Percentiles rank a stretch among this genome's conserved stretches.
phyloP scores from a whole-genome alignment of 129 eudicot genomes.

The Lactuca saligna region DNA sequence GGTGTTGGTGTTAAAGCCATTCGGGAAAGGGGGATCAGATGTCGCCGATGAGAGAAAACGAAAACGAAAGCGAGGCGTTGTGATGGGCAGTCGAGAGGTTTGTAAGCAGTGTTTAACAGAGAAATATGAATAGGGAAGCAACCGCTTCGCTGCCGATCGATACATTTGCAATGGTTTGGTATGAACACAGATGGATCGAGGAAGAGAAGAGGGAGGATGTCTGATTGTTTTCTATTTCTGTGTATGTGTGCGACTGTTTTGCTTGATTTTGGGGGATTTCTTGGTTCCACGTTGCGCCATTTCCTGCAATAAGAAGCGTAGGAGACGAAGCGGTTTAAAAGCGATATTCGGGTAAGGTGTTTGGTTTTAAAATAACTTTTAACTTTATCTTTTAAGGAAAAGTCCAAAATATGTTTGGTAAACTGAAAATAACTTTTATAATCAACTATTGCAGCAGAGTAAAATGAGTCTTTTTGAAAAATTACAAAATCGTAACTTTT shows the following conservation, averaged over 20 bases:
- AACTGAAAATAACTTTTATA: too few species aligned
- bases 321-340: neutral
- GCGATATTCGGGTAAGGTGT: neutral
- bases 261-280: constrained; percentile 2
- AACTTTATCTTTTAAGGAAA: too few species aligned
- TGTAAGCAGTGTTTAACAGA: constrained; percentile 5
- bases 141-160: constrained; percentile 60
- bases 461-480: too few species aligned
- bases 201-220: neutral
- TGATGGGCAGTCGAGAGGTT: constrained; percentile 3
- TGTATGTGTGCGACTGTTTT: neutral
- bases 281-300: constrained; percentile 18
- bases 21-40: constrained; percentile 30
- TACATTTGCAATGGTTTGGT: constrained; percentile 35
- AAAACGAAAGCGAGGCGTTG: neutral
- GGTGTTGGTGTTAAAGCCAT: constrained; percentile 19
- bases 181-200: neutral
- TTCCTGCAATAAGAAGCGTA: neutral
- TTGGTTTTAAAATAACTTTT: too few species aligned
- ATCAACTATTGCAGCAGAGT: too few species aligned
- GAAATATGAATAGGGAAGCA: constrained; percentile 31
- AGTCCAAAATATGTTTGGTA: too few species aligned
- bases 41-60: constrained; percentile 36
- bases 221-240: neutral
- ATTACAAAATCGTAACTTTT: too few species aligned